Evolutionary conservation across 2,329 filamentous ascomycete species (phyloP).

Genomic region (Paraphaeosphaeria minitans): DNA sequence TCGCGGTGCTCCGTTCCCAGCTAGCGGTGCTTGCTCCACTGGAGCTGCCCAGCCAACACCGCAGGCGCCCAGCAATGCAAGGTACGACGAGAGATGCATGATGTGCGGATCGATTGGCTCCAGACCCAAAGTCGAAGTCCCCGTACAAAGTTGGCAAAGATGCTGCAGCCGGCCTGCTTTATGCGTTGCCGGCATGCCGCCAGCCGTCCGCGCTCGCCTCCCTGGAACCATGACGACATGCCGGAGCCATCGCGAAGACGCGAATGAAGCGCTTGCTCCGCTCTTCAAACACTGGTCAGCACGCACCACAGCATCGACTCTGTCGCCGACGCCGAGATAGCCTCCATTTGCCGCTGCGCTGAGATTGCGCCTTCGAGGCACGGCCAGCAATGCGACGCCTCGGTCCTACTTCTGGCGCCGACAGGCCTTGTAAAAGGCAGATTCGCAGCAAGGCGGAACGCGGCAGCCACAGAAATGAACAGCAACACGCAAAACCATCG

Average conservation of each 20-base stretch:
- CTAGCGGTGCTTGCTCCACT: constrained; percentile 47
- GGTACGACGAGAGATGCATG: constrained; percentile 33
- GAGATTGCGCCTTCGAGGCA: neutral
- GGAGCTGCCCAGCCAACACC: constrained; percentile 32
- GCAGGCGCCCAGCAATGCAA: constrained; percentile 38
- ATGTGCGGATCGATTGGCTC: constrained; percentile 15
- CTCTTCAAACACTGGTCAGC: neutral
- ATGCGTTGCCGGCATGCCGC: constrained; percentile 13
- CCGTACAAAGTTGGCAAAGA: neutral
- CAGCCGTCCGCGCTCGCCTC: constrained; percentile 16
- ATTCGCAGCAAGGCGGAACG: constrained; percentile 5
- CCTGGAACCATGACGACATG: constrained; percentile 49
- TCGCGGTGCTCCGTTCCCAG: constrained; percentile 30
- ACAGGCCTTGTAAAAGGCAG: constrained; percentile 10
- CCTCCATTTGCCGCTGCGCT: constrained; percentile 1
- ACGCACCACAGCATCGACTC: neutral
- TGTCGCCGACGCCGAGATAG: constrained; percentile 5
- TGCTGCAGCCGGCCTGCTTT: constrained; percentile 17
- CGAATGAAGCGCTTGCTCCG: neutral
- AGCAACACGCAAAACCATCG: constrained; percentile 11
- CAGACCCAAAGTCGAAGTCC: constrained; percentile 12
- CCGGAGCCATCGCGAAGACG: constrained; percentile 19
- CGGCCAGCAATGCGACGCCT: neutral
- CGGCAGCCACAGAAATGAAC: constrained; percentile 20
- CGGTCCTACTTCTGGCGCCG: constrained; percentile 12